These are phyloP conservation scores for Arthrobotrys sphaeroides DNA, from an alignment of 2,329 filamentous ascomycete species.

Conservation along the genomic window DNA sequence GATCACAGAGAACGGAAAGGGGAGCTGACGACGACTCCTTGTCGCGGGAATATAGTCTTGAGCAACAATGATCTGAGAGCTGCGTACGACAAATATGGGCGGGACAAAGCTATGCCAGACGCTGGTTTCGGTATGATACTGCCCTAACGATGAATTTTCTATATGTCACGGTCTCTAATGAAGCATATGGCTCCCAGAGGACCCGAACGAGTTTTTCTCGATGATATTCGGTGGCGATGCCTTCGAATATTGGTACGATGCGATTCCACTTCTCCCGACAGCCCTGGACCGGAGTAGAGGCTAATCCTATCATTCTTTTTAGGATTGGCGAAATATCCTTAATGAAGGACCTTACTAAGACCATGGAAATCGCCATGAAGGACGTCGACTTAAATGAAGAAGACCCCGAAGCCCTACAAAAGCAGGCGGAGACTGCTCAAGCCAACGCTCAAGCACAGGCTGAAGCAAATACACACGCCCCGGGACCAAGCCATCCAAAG, in stretches of 20 bases:
- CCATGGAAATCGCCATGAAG: conserved; percentile 96
- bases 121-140: conserved; percentile 80
- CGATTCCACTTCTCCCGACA: neutral
- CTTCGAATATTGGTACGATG: conserved; percentile 82
- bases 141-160: too few species aligned
- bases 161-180: conserved; percentile 34
- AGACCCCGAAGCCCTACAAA: conserved; percentile 66
- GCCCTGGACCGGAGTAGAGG: neutral
- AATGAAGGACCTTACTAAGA: conserved; percentile 97
- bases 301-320: conserved; percentile 47
- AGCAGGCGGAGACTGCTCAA: conserved; percentile 61
- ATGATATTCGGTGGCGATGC: conserved; percentile 98
- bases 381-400: conserved; percentile 76
- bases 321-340: conserved; percentile 94
- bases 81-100: conserved; percentile 96
- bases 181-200: conserved; percentile 67
- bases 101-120: conserved; percentile 88
- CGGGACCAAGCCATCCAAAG: conserved; percentile 60
- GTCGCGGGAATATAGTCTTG: conserved; percentile 68
- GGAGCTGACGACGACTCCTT: neutral
- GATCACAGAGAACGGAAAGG: too few species aligned
- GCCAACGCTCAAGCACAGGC: conserved; percentile 54
- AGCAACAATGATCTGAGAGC: conserved; percentile 86
- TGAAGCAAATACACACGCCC: conserved; percentile 53
- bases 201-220: conserved; percentile 96